Evolutionary conservation across 192 early-diverging fungal genomes (phyloP).

Genomic region (Diversispora eburnea): DNA sequence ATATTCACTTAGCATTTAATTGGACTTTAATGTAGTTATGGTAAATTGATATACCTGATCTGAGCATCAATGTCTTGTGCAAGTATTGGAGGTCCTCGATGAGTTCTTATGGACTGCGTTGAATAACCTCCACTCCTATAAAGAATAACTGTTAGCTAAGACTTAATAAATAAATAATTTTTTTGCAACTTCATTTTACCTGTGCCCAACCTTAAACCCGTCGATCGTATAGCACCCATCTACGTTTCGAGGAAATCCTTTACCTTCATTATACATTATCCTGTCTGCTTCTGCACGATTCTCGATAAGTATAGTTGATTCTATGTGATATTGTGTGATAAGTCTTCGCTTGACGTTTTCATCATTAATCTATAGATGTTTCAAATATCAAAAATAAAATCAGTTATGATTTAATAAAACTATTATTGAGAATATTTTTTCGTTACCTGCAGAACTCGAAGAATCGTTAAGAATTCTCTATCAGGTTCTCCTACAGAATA

Average conservation of each 20-base stretch:
- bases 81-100: conserved; percentile 45
- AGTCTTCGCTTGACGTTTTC: conserved; percentile 73
- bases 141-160: neutral
- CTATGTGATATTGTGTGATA: conserved; percentile 63
- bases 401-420: neutral
- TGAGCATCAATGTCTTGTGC: conserved; percentile 47
- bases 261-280: conserved; percentile 43
- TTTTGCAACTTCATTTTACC: neutral
- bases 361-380: conserved; percentile 47
- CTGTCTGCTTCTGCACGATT: conserved; percentile 51
- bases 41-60: conserved; percentile 25
- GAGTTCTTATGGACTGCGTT: conserved; percentile 34
- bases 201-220: conserved; percentile 58
- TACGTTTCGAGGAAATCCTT: conserved; percentile 60
- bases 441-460: conserved; percentile 50
- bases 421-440: neutral
- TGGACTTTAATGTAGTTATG: neutral
- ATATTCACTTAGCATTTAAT: neutral
- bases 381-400: neutral
- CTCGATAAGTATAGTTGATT: conserved; percentile 66
- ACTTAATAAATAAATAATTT: neutral
- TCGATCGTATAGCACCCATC: conserved; percentile 56
- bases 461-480: conserved; percentile 53
- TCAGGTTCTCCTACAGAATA: conserved; percentile 64
- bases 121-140: conserved; percentile 36